Base-by-base conservation (phyloP, 768 basidiomycete genomes). In the Naganishia friedmannii region DNA sequence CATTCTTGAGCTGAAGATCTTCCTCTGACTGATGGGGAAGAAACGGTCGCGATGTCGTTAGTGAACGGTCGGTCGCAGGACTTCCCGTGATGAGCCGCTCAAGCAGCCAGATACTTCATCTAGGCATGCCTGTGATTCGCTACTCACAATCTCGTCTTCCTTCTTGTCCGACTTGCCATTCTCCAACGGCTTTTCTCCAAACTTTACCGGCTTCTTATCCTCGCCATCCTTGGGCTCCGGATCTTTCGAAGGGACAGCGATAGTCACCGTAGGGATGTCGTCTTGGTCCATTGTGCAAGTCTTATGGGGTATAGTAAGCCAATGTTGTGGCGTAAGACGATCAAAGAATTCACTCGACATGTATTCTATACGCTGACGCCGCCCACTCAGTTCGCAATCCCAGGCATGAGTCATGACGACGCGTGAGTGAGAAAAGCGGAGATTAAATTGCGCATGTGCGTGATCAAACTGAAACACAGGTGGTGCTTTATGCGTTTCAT, bases 1-100 rank as follows among this genome's bases (percentile, higher is more conserved):
- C 94, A 69, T 87, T 89, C 83, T 91, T 91, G 70, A 99, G 87
- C 77, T 93, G 91, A 37, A 88, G 84, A 82, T 99, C 96, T 83
- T 98, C 96, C 78, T 99, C 96, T 31, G 91, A 93, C 93, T 94
- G 12, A n/a, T 8, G 28, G 23, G 31, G 39, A 60, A 28, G 31
- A 21, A 56, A 31, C 26, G 5, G 28, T 29, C 37, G 57, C 15
- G 19, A 56, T 42, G 31, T 13, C 9, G 69, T 42, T 12, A 67
- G 57, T 37, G 0, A 29, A 17, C 34, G 23, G 37, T 31, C 23
- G 4, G 31, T 12, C 37, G n/a, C 15, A 2, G 15, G 15, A 12
- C 2, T 0, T 55, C 1, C 9, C 31, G 54, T 21, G 6, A 23
- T 19, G 48, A 39, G 17, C 7, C n/a, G 15, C 23, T 51, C n/a